Evolutionary conservation across 208 protist genomes (phyloP).

Genomic region (Lotmaria passim): DNA sequence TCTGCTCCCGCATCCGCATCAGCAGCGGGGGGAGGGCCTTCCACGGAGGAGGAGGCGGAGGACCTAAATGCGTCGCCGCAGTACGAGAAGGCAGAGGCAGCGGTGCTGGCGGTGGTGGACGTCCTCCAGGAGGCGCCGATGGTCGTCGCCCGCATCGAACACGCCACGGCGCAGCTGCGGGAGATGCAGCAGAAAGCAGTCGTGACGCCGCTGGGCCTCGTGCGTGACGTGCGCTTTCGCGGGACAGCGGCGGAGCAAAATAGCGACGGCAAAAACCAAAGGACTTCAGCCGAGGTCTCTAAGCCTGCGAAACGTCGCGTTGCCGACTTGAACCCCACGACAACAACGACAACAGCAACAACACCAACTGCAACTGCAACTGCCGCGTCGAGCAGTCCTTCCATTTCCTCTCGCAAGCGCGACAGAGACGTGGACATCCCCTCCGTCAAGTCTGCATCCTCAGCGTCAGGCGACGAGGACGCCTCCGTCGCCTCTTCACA

Average conservation of each 20-base stretch:
- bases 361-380: not conserved
- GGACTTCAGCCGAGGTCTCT: not conserved
- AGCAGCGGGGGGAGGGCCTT: not conserved
- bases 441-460: not conserved
- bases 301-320: not conserved
- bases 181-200: constrained; percentile 15
- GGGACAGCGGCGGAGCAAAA: not conserved
- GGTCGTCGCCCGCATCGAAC: constrained; percentile 18
- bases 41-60: not conserved
- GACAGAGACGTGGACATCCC: not conserved
- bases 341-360: not conserved
- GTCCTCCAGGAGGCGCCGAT: constrained; percentile 31
- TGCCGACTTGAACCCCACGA: not conserved
- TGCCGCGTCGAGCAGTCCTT: not conserved
- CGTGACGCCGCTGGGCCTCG: not conserved
- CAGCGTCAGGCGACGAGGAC: not conserved
- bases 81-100: constrained; percentile 19
- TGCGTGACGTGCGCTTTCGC: constrained; percentile 2
- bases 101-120: constrained; percentile 23
- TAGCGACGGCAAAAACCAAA: too few relatives aligned
- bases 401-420: constrained; percentile 7
- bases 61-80: not conserved
- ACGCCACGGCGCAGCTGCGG: constrained; percentile 9
- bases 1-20: not conserved
- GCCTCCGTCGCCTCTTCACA: constrained; percentile 19